Evolutionary conservation across 2,329 filamentous ascomycete species (phyloP).

Genomic region (Fusarium virguliforme): DNA sequence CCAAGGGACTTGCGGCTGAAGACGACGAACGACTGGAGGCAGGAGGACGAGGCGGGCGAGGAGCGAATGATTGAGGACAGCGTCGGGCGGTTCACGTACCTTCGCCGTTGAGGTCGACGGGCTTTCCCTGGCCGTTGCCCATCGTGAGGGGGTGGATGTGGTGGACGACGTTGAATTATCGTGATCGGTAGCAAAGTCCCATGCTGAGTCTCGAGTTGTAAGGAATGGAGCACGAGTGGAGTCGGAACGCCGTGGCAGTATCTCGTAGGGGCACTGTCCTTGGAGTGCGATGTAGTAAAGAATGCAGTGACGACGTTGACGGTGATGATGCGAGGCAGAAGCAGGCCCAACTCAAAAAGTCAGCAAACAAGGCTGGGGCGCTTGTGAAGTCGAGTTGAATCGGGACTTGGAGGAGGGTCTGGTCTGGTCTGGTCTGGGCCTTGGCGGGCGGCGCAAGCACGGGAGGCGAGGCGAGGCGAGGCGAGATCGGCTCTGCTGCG

Average conservation of each 20-base stretch:
- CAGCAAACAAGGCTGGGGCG: slow-evolving; percentile 45
- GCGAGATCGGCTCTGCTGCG: slow-evolving; percentile 41
- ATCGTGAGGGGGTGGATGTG: slow-evolving; percentile 66
- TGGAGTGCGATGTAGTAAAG: slow-evolving; percentile 19
- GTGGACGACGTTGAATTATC: slow-evolving; percentile 52
- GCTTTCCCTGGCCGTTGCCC: slow-evolving; percentile 97
- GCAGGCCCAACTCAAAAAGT: slow-evolving; percentile 43
- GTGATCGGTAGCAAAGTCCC: slow-evolving; percentile 51
- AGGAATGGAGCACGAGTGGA: slow-evolving; percentile 46
- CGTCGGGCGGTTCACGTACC: slow-evolving; percentile 67
- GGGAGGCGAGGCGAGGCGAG: slow-evolving; percentile 48
- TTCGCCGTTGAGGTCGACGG: slow-evolving; percentile 92
- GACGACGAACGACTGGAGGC: slow-evolving; percentile 24
- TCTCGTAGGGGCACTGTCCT: slow-evolving; percentile 44
- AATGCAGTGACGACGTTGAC: slow-evolving; percentile 18
- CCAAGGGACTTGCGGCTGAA: slow-evolving; percentile 42
- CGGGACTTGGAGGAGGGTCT: slow-evolving; percentile 44
- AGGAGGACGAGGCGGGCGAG: slow-evolving; percentile 26
- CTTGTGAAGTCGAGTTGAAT: slow-evolving; percentile 41
- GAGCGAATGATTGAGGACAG: slow-evolving; percentile 10
- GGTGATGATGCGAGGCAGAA: slow-evolving; percentile 36
- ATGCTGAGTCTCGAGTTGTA: slow-evolving; percentile 50
- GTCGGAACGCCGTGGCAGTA: slow-evolving; percentile 47
- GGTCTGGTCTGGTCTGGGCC: slow-evolving; percentile 47
- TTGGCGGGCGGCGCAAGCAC: slow-evolving; percentile 46